These are phyloP conservation scores for Litchi chinensis DNA, from an alignment of 345 rosid genomes.

Conservation along the genomic window DNA sequence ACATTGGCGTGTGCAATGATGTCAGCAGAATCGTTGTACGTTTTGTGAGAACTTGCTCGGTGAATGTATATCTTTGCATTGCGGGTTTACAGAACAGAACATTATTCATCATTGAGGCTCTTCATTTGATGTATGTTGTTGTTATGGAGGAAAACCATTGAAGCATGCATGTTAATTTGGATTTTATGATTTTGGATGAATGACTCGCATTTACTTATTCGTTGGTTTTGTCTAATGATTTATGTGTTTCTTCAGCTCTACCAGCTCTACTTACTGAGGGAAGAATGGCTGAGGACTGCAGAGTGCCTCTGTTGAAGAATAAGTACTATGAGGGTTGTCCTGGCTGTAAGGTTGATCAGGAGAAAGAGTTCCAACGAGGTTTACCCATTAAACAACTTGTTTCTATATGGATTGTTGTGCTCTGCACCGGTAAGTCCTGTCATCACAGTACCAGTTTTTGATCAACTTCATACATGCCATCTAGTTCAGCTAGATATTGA, in stretches of 20 bases:
- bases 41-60: no score
- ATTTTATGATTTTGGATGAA: neutral
- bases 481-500: neutral
- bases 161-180: no score
- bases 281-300: conserved; percentile 38
- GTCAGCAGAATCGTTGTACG: neutral
- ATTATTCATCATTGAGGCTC: neutral
- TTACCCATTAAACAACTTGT: conserved; percentile 60
- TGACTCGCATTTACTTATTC: neutral
- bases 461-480: no score
- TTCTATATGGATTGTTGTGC: conserved; percentile 74
- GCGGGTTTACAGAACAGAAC: neutral
- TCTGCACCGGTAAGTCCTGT: conserved; percentile 51
- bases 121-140: neutral
- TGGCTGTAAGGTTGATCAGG: conserved; percentile 75
- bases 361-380: conserved; percentile 52
- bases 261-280: conserved; percentile 13
- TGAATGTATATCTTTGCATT: no score
- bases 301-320: conserved; percentile 55
- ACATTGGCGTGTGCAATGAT: neutral
- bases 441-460: neutral
- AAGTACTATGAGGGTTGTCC: conserved; percentile 69
- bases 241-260: neutral
- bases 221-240: neutral
- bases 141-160: no score